Base-by-base conservation (phyloP, 768 basidiomycete genomes). In the Termitomyces eurrhizus region DNA sequence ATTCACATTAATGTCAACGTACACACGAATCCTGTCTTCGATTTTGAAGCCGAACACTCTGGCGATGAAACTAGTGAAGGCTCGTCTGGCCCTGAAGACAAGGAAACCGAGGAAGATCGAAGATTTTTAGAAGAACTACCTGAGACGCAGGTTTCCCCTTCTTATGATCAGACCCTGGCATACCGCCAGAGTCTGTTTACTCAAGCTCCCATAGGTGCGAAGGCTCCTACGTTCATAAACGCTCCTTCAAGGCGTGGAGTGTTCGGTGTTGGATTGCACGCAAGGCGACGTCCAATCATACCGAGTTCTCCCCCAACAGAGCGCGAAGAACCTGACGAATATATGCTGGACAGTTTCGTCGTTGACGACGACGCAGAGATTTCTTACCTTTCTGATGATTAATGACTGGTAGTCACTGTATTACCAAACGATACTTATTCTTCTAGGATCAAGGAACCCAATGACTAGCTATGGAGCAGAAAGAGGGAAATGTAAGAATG, bases 321-420 rank as follows among this genome's bases (percentile, higher is more conserved):
- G 42, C 77, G 80, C 39, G 78, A 74, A 13, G 81, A 79, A 54
- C 73, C 80, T 7, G 88, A 92, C 62, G 80, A 84, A 52, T 94
- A 94, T 69, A 80, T 75, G 46, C 67, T 88, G 48, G 92, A 85
- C 12, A 93, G 88, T 68, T 94, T 94, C 65, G 83, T 94, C 16
- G 91, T 94, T 13, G 83, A 78, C 57, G 92, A 94, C 67, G 89
- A 91, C 45, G 88, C 80, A 24, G 87, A 90, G 36, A 80, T 89
- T 56, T 81, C 78, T 26, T 85, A 81, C 60, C 65, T 67, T 49
- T 64, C 66, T 35, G 69, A 65, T 35, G 63, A 62, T 26, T 66
- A 35, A 61, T 51, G 33, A 55, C 45, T 35, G 45, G 42, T n/a
- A 52, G 58, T 29, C 56, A 12, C 29, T 50, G 53, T 50, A 50